phyloP scores from a whole-genome alignment of 163 green algal genomes.

The Volvox carteri region DNA sequence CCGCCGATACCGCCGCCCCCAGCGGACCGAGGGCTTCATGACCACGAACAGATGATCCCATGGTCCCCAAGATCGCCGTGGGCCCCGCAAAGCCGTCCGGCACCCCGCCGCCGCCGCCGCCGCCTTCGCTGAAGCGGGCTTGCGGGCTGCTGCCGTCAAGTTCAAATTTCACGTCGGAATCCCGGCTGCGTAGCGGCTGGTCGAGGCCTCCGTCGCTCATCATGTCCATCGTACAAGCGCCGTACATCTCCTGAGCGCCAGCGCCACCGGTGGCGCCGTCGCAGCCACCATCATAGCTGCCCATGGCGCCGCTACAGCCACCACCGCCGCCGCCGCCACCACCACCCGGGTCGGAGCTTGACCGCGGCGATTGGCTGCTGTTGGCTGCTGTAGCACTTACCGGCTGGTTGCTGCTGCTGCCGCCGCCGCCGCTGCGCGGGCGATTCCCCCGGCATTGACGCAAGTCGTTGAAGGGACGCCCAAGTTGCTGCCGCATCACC shows the following conservation, averaged over 20 bases:
- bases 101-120: no score
- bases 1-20: no score
- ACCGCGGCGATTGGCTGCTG: neutral
- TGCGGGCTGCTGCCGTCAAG: neutral
- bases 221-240: neutral
- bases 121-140: neutral
- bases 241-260: no score
- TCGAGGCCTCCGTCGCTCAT: neutral
- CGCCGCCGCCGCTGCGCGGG: constrained; percentile 4
- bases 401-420: neutral
- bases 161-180: neutral
- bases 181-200: neutral
- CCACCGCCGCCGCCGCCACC: neutral
- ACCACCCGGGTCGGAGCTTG: neutral
- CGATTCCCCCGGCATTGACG: constrained; percentile 2
- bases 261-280: neutral
- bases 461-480: constrained; percentile 19
- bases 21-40: no score
- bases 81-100: no score
- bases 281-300: neutral
- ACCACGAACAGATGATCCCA: no score
- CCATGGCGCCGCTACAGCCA: neutral
- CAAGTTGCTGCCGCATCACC: constrained; percentile 22
- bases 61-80: no score
- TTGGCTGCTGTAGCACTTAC: no score